Evolutionary conservation across 495 filamentous ascomycete species (phyloP).

Genomic region (Massariosphaeria phaeospora): DNA sequence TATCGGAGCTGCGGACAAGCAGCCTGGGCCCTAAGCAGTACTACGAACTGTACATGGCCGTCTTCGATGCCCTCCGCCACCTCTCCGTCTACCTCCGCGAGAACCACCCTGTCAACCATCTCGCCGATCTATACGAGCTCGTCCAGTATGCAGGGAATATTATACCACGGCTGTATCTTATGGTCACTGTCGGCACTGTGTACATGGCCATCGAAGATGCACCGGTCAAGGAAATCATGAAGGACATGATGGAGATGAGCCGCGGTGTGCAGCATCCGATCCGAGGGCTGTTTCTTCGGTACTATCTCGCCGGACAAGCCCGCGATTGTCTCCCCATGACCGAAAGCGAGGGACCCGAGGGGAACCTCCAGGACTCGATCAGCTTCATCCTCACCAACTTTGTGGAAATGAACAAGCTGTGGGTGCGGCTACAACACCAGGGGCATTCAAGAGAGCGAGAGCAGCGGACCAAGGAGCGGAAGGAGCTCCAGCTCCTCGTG

Average conservation of each 20-base stretch:
- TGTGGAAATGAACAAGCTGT: slow-evolving; percentile 99
- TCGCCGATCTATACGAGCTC: slow-evolving; percentile 96
- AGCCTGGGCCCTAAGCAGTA: slow-evolving; percentile 96
- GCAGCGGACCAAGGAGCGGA: slow-evolving; percentile 84
- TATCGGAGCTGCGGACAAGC: slow-evolving; percentile 93
- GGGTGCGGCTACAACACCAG: slow-evolving; percentile 96
- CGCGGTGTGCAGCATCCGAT: slow-evolving; percentile 95
- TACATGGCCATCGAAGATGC: slow-evolving; percentile 99
- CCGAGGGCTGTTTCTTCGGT: slow-evolving; percentile 87
- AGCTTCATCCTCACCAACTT: slow-evolving; percentile 97
- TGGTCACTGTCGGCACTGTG: slow-evolving; percentile 97
- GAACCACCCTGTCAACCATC: slow-evolving; percentile 94
- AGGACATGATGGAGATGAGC: slow-evolving; percentile 99
- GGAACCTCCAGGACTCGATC: slow-evolving; percentile 94
- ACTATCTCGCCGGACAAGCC: slow-evolving; percentile 92
- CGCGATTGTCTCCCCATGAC: slow-evolving; percentile 79
- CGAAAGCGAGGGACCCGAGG: slow-evolving; percentile 85
- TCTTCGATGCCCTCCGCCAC: slow-evolving; percentile 96
- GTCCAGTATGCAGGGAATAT: slow-evolving; percentile 99
- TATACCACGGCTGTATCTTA: slow-evolving; percentile 90
- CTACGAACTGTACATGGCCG: slow-evolving; percentile 98
- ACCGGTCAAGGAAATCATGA: slow-evolving; percentile 99
- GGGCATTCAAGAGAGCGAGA: slow-evolving; percentile 94
- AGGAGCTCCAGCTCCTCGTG: slow-evolving; percentile 90
- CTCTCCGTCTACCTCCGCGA: slow-evolving; percentile 94